Evolutionary conservation across 1,139 yeast genomes (phyloP).

Genomic region (Candida glucosophila): DNA sequence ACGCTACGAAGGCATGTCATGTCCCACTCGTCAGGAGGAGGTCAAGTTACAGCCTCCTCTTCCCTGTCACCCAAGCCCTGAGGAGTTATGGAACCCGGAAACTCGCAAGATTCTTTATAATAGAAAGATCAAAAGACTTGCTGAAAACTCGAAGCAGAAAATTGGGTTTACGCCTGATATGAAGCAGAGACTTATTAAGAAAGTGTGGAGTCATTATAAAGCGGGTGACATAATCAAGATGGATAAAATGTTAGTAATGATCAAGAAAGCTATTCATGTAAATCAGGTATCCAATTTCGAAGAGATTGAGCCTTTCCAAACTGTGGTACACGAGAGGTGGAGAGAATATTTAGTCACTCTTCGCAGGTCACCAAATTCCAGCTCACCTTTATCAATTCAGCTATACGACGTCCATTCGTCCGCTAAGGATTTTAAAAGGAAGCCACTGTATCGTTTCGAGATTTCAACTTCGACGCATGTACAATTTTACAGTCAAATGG

Average conservation of each 20-base stretch:
- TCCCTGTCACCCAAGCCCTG: constrained; percentile 2
- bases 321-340: constrained; percentile 65
- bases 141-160: constrained; percentile 17
- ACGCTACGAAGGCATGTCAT: no score
- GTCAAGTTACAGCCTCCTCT: not conserved
- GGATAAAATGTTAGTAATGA: constrained; percentile 59
- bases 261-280: constrained; percentile 21
- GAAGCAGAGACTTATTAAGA: constrained; percentile 12
- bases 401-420: constrained; percentile 38
- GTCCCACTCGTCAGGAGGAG: no score
- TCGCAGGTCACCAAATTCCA: constrained; percentile 42
- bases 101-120: constrained; percentile 14
- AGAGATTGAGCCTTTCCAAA: constrained; percentile 43
- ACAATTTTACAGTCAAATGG: constrained; percentile 55
- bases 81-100: constrained; percentile 9
- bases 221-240: constrained; percentile 58
- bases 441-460: constrained; percentile 17
- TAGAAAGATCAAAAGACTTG: constrained; percentile 15
- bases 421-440: constrained; percentile 7
- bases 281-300: constrained; percentile 10
- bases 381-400: constrained; percentile 49
- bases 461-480: constrained; percentile 22
- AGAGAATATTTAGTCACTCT: constrained; percentile 64
- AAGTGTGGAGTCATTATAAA: constrained; percentile 19
- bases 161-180: no score